These are phyloP conservation scores for Alternaria brassicae DNA, from an alignment of 2,329 filamentous ascomycete species.

Conservation along the genomic window DNA sequence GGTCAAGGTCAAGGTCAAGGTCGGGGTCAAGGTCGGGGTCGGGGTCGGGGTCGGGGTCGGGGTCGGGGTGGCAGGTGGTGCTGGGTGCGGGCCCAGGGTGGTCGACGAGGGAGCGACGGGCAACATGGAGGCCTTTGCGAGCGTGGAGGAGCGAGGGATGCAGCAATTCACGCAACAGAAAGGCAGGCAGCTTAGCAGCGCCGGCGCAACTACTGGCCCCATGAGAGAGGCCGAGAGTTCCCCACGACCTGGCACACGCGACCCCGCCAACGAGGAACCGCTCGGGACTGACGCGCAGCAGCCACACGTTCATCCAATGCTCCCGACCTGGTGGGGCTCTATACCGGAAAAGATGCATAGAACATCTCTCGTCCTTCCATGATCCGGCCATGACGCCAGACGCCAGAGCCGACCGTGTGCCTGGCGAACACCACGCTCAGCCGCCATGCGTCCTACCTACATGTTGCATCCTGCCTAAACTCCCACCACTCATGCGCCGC, in stretches of 20 bases:
- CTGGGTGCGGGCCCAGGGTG: constrained; percentile 18
- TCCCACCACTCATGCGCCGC: constrained; percentile 17
- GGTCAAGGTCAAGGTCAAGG: constrained; percentile 13
- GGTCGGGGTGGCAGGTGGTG: constrained; percentile 10
- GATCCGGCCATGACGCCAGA: neutral
- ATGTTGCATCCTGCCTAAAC: neutral
- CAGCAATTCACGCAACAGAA: constrained; percentile 8
- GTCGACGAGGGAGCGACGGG: neutral
- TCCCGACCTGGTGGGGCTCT: constrained; percentile 7
- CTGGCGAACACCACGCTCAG: constrained; percentile 5
- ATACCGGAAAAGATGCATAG: constrained; percentile 16
- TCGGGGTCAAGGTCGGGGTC: constrained; percentile 13
- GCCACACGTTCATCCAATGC: constrained; percentile 8
- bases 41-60: constrained; percentile 14
- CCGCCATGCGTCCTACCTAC: neutral
- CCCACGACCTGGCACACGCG: constrained; percentile 19
- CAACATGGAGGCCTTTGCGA: constrained; percentile 19
- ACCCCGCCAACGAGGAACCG: constrained; percentile 18
- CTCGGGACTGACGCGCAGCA: constrained; percentile 13
- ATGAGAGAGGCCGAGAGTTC: constrained; percentile 4
- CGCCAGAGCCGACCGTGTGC: constrained; percentile 1
- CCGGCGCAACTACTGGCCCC: constrained; percentile 5
- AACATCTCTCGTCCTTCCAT: neutral
- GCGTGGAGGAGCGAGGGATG: constrained; percentile 13
- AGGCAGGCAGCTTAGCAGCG: constrained; percentile 12